Conservation (phyloP, 345 rosid genomes). For the Lenwebbia sp. region DNA sequence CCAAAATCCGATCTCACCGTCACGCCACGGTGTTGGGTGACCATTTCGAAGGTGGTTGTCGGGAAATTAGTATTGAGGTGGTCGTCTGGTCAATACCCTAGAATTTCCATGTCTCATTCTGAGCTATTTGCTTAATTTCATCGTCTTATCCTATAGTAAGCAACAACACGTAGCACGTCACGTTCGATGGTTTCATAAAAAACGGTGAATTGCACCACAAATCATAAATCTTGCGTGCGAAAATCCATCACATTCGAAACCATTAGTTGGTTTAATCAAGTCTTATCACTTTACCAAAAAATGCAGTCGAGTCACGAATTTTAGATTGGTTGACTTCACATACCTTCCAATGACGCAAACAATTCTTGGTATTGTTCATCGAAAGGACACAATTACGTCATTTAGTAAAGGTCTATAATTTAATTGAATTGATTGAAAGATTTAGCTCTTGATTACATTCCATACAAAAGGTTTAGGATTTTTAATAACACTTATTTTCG, state of each 20-base stretch:
- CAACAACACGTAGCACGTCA: background rate
- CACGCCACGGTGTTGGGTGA: background rate
- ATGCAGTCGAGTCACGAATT: background rate
- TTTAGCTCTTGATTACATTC: background rate
- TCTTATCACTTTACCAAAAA: background rate
- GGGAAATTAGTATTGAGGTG: background rate
- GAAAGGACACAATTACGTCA: background rate
- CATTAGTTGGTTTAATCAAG: background rate
- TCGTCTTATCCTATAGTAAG: too few species aligned
- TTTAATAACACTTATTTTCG: background rate
- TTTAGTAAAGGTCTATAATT: background rate
- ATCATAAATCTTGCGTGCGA: background rate
- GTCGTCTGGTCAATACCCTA: background rate
- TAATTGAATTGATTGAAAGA: background rate
- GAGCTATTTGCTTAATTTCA: background rate
- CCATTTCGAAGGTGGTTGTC: background rate
- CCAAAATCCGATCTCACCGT: background rate
- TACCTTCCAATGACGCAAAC: background rate
- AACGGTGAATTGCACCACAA: background rate
- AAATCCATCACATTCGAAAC: accelerated
- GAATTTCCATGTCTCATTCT: background rate
- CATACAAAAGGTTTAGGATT: background rate
- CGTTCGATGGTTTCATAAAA: background rate
- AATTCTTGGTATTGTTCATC: background rate
- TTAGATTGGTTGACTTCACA: background rate